phyloP scores from a whole-genome alignment of 345 rosid species.

The Populus tremula region DNA sequence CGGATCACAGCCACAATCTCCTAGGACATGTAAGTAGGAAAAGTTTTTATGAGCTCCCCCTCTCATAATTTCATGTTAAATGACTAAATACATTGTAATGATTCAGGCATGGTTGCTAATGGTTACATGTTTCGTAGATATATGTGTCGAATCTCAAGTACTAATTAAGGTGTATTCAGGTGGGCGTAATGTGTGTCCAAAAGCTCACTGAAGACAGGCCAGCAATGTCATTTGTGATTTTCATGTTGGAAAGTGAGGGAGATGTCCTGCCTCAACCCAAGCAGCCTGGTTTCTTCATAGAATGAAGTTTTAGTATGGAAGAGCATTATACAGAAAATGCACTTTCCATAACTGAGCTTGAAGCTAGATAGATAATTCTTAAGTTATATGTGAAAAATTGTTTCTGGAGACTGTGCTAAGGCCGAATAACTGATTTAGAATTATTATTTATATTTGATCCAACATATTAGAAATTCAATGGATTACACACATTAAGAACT shows the following conservation, averaged over 20 bases:
- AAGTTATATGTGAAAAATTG: too few species aligned
- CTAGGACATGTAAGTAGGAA: not conserved
- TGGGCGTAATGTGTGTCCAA: not conserved
- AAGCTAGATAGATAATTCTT: slow-evolving; percentile 6
- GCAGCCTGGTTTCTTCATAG: slow-evolving; percentile 1
- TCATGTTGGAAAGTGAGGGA: slow-evolving; percentile 3
- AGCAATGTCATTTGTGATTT: not conserved
- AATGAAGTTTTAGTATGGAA: not conserved
- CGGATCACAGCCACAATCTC: not conserved
- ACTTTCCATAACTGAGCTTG: slow-evolving; percentile 1
- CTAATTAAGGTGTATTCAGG: not conserved
- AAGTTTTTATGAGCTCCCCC: not conserved
- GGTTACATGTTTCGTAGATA: not conserved
- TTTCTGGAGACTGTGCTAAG: too few species aligned
- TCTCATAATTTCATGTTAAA: not conserved
- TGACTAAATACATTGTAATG: not conserved
- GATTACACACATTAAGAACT: too few species aligned
- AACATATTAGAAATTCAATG: too few species aligned
- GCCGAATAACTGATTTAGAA: too few species aligned
- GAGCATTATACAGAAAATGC: not conserved
- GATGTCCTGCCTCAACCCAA: not conserved
- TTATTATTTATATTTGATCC: too few species aligned
- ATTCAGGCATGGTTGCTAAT: slow-evolving; percentile 7
- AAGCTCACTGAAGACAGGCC: not conserved
- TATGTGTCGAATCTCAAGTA: not conserved